Evolutionary conservation across 371 early-diverging fungal genomes (phyloP), one percentile per base, ranked within the genome.

Genomic region (Cokeromyces recurvatus): DNA sequence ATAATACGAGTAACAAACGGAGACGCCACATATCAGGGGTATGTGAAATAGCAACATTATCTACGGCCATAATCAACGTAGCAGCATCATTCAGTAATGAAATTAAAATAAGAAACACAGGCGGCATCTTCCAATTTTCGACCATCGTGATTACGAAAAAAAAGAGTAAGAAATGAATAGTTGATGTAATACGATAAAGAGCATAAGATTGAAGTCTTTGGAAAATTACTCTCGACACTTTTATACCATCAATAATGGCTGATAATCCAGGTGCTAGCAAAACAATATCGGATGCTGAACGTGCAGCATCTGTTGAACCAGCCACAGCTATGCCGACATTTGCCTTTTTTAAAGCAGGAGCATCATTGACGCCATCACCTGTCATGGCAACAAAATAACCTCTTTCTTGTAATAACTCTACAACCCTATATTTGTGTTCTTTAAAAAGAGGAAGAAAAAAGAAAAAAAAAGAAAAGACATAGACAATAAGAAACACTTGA

Each of bases 211-310:
- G 81, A 75, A 94, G 81, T 34, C 94, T 84, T 59, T 94, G 94
- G 71, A 94, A 94, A 49, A 94, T 94, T 29, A 88, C 81, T 50
- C 94, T 82, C 9, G 91, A 90, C 6, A 86, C 75, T 38, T 79
- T 66, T 55, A 93, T 81, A 31, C 91, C 94, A 48, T 91, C 90
- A 38, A 92, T 85, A 52, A 95, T 95, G 0, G 94, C 90, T 24
- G 89, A 84, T 29, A 95, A 78, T 21, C 94, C 92, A 2, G 90
- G 82, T n/a, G 88, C 87, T 10, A 91, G 53, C 43, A 96, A 62
- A 1, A 96, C 94, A 64, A 96, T 92, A 61, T 96, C 96, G 5
- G 94, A 84, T 4, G 96, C 96, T 2, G 91, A 85, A 15, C 95
- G 85, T 22, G 95, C 94, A 3, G 95, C 94, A 57, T 95, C 97